These are phyloP conservation scores for Podosphaera fusca DNA, from an alignment of 2,329 filamentous ascomycete genomes.

Conservation along the genomic window DNA sequence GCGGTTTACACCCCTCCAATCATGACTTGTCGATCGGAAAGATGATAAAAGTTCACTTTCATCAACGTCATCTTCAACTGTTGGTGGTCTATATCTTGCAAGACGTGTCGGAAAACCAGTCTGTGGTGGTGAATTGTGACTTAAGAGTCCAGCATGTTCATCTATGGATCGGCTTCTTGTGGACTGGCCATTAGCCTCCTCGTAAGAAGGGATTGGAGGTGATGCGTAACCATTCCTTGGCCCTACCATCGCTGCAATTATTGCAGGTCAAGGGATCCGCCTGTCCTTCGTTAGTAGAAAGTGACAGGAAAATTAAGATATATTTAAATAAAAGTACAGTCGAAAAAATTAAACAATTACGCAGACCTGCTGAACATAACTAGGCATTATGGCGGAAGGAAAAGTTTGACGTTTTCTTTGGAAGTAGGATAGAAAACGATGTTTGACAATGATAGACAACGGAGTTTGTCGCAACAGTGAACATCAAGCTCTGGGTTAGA, in stretches of 20 bases:
- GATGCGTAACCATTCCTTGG: conserved; percentile 34
- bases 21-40: conserved; percentile 28
- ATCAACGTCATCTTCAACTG: conserved; percentile 49
- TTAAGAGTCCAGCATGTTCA: conserved; percentile 48
- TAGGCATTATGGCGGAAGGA: too few species aligned
- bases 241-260: conserved; percentile 18
- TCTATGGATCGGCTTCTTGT: conserved; percentile 40
- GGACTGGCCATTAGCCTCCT: conserved; percentile 48
- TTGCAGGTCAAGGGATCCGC: too few species aligned
- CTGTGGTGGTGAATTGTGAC: conserved; percentile 21
- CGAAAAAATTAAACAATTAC: too few species aligned
- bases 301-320: too few species aligned
- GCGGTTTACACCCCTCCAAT: conserved; percentile 24
- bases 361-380: too few species aligned
- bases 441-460: too few species aligned
- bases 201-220: conserved; percentile 60
- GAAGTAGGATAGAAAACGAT: too few species aligned
- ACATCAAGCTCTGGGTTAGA: too few species aligned
- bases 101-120: conserved; percentile 21
- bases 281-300: too few species aligned
- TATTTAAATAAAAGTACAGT: too few species aligned
- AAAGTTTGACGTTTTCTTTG: too few species aligned
- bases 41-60: conserved; percentile 17
- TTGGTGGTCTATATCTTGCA: conserved; percentile 51
- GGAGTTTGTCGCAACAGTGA: too few species aligned